Base-by-base conservation (phyloP, 2,329 filamentous ascomycete species). In the Verticillium isaacii region DNA sequence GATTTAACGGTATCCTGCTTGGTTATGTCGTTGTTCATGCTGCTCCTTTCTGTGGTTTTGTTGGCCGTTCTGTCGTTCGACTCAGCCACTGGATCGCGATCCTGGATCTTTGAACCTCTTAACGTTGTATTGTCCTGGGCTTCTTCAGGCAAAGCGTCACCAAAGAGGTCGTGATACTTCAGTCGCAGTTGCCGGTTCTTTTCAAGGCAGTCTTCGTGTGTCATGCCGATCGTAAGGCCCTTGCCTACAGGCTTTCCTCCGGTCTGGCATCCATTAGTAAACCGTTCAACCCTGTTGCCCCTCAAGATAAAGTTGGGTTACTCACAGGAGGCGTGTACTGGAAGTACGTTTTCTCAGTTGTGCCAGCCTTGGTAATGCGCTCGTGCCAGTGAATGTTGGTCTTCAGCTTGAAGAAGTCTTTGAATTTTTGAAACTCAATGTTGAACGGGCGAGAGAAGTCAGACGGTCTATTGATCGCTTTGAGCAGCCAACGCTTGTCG, bases 371-470 rank as follows among this genome's bases (percentile, higher is more conserved):
- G 5, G 73, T 60, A 1, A 84, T 70, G 15, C 85, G 78, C 54
- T 86, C 74, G n/a, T 83, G 77, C 89, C 88, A 91, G 1, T 76
- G 70, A 11, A 86, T 75, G 0, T 84, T 83, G 0, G 86, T 86
- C 70, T 85, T 85, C 8, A 76, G 74, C 12, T 70, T 71, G 69
- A 91, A 91, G 66, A 88, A 86, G 0, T 72, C 66, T 62, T 77
- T 77, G 70, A 91, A 90, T 0, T 75, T 73, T 0, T 65, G 64
- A 62, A 85, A 78, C 32, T 86, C 84, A 2, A 63, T 59, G 2
- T 68, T 59, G 68, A 84, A 82, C 2, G 70, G 65, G 1, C 75
- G 72, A 0, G 77, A 71, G 2, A 73, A 73, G 2, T 71, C 62
- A 65, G 75, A 80, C 0, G 78, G 75, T 0, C 77, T 74, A 62